phyloP scores from a whole-genome alignment of 2,329 filamentous ascomycete species.

The Magnaporthiopsis incrustans region DNA sequence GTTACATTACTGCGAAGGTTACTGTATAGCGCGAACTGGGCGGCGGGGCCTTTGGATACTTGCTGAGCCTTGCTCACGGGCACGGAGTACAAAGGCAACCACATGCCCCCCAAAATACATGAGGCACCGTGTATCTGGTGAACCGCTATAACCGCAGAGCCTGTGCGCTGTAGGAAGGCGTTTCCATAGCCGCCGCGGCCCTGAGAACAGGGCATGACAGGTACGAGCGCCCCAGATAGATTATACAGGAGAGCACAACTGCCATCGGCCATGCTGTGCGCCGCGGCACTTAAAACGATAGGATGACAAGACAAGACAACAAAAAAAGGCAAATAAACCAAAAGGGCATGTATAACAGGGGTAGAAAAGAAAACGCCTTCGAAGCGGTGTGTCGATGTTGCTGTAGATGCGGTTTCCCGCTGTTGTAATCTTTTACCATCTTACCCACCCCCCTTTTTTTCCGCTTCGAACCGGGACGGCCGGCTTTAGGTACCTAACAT shows the following conservation, averaged over 20 bases:
- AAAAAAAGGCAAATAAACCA: background rate
- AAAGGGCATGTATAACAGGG: background rate
- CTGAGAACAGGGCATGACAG: background rate
- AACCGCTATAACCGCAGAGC: background rate
- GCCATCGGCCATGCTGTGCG: background rate
- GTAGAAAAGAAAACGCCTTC: background rate
- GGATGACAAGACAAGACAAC: background rate
- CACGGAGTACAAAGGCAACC: background rate
- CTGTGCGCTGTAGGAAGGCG: background rate
- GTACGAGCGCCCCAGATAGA: background rate
- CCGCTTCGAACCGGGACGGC: background rate
- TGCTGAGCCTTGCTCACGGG: background rate
- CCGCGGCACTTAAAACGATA: background rate
- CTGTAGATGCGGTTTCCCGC: constrained; percentile 1
- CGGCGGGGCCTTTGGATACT: background rate
- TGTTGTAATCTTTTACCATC: background rate
- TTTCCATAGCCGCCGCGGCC: background rate
- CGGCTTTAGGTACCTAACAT: constrained; percentile 5
- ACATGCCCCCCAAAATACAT: background rate
- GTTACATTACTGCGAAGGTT: background rate
- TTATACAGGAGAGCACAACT: background rate
- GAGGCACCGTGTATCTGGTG: background rate
- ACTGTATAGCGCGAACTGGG: background rate
- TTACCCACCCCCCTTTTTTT: constrained; percentile 21
- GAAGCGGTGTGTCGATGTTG: background rate